Conservation (phyloP, 2,329 filamentous ascomycete genomes). For the Cytospora schulzeri region DNA sequence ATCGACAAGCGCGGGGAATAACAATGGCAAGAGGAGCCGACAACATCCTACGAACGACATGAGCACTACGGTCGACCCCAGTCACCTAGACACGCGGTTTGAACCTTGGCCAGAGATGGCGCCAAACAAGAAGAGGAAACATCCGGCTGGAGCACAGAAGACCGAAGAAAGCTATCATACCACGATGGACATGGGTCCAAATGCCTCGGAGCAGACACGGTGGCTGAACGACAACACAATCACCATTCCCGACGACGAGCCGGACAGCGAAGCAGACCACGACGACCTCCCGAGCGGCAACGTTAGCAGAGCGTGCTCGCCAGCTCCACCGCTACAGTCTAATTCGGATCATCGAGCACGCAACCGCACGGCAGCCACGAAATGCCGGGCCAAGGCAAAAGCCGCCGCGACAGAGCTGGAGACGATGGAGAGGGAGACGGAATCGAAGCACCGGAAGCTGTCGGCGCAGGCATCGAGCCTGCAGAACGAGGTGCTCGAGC, state of each 20-base stretch:
- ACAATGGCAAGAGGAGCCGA: neutral
- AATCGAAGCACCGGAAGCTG: constrained; percentile 30
- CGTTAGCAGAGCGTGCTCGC: neutral
- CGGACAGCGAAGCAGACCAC: neutral
- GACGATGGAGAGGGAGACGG: constrained; percentile 30
- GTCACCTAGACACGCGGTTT: neutral
- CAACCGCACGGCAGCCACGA: constrained; percentile 37
- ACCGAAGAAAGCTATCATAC: constrained; percentile 1
- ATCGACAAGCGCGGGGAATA: neutral
- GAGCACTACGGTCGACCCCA: neutral
- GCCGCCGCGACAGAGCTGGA: constrained; percentile 34
- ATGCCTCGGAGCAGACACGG: neutral
- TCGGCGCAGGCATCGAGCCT: constrained; percentile 30
- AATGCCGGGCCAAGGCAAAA: constrained; percentile 37
- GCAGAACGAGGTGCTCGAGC: constrained; percentile 34
- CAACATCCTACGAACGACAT: no score
- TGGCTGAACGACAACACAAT: neutral
- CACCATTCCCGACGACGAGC: neutral
- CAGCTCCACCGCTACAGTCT: neutral
- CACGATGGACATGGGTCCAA: neutral
- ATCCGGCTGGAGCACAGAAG: neutral
- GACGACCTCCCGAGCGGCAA: neutral
- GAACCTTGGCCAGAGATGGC: neutral
- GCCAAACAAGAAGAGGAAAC: neutral
- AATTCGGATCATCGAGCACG: constrained; percentile 28